Percentiles rank a stretch among this genome's conserved stretches.
Conservation (phyloP, 1,284 basidiomycete species). For the Naganishia sp. region DNA sequence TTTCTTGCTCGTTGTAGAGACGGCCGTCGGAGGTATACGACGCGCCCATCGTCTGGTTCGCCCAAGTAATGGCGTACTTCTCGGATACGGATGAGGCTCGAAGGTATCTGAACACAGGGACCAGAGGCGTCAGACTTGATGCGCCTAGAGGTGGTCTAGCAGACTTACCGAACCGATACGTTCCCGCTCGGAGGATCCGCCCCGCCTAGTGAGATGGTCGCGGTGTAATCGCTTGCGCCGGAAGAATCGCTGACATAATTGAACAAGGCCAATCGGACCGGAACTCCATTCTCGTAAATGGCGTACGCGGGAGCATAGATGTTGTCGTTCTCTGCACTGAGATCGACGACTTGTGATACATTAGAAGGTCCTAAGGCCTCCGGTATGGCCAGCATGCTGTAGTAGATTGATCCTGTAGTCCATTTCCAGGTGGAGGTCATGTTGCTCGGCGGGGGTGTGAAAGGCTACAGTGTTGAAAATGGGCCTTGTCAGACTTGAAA, state of each 20-base stretch:
- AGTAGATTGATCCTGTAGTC: constrained; percentile 62
- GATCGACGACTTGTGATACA: constrained; percentile 63
- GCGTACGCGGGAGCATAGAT: constrained; percentile 69
- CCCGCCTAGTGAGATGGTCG: constrained; percentile 44
- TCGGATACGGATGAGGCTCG: constrained; percentile 58
- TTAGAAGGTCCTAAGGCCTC: constrained; percentile 68
- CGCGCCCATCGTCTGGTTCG: constrained; percentile 67
- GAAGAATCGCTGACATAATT: constrained; percentile 60
- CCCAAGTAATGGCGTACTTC: constrained; percentile 73
- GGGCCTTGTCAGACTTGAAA: too few species aligned
- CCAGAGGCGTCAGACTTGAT: constrained; percentile 12
- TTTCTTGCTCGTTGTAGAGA: constrained; percentile 58
- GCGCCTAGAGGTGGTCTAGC: background rate
- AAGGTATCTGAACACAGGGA: constrained; percentile 50
- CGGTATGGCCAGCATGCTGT: constrained; percentile 66
- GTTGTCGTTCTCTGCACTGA: constrained; percentile 52
- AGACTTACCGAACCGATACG: constrained; percentile 62
- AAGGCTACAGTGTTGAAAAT: constrained; percentile 41
- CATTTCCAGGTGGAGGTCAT: constrained; percentile 41
- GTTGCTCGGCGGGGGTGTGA: constrained; percentile 53
- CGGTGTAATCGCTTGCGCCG: constrained; percentile 55
- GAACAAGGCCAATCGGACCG: constrained; percentile 65
- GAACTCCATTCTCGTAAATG: constrained; percentile 60
- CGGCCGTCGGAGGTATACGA: constrained; percentile 67
- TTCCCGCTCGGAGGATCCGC: constrained; percentile 53